These are phyloP conservation scores for Starmera amethionina DNA, from an alignment of 805 yeast genomes.

Conservation along the genomic window DNA sequence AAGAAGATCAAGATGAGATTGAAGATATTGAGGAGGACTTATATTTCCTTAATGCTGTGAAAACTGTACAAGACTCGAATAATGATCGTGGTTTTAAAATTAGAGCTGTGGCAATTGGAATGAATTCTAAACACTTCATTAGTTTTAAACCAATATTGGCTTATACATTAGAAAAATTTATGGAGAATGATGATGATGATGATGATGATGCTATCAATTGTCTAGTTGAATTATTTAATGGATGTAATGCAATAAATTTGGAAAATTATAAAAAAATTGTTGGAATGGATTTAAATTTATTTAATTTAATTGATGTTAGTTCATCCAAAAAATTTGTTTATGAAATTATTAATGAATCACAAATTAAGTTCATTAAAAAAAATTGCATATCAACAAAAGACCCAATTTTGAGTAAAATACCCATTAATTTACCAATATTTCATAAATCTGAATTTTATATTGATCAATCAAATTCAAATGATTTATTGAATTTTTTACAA, in stretches of 20 bases:
- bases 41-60: constrained; percentile 49
- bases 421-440: no score
- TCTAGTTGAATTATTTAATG: constrained; percentile 12
- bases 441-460: no score
- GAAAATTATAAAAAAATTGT: no score
- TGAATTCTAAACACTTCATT: constrained; percentile 41
- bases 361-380: no score
- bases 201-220: constrained; percentile 9
- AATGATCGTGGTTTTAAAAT: constrained; percentile 51
- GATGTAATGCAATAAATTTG: constrained; percentile 11
- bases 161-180: constrained; percentile 33
- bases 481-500: no score
- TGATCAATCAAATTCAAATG: no score
- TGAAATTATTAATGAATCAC: no score
- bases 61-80: constrained; percentile 30
- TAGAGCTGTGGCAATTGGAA: constrained; percentile 48
- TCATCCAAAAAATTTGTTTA: no score
- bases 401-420: no score
- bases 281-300: no score
- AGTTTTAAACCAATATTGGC: constrained; percentile 50
- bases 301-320: no score
- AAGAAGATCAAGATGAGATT: constrained; percentile 17
- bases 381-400: no score
- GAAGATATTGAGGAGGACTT: constrained; percentile 22
- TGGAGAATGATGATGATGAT: constrained; percentile 13